phyloP scores from a whole-genome alignment of 2,329 filamentous ascomycete genomes.

The Xylariaceae sp. region DNA sequence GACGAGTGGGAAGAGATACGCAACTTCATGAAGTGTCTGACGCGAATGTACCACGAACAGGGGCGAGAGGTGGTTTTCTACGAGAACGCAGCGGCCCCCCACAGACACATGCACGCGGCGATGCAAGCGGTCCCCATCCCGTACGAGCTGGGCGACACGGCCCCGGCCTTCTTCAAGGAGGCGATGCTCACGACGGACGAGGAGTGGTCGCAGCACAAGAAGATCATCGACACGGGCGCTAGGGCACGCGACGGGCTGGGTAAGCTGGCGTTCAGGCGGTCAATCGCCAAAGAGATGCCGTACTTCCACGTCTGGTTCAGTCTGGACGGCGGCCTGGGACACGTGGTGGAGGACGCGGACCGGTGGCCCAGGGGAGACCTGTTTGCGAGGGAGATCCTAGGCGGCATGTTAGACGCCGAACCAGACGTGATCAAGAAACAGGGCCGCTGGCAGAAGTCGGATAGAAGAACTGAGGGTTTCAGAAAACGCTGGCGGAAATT shows the following conservation, averaged over 20 bases:
- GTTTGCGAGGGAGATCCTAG: conserved; percentile 89
- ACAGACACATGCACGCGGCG: conserved; percentile 79
- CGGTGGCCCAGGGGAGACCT: conserved; percentile 89
- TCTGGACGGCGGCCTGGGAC: conserved; percentile 87
- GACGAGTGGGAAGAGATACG: conserved; percentile 99
- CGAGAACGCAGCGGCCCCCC: conserved; percentile 87
- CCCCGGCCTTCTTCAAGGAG: conserved; percentile 93
- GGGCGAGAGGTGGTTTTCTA: conserved; percentile 95
- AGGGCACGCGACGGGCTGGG: conserved; percentile 69
- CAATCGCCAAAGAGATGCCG: conserved; percentile 91
- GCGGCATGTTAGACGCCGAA: conserved; percentile 85
- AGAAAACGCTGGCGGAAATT: conserved; percentile 87
- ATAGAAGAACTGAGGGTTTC: conserved; percentile 74
- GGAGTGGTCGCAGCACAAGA: conserved; percentile 95
- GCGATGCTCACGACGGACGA: conserved; percentile 86
- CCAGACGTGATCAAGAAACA: conserved; percentile 87
- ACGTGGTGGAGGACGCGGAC: conserved; percentile 84
- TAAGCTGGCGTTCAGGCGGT: conserved; percentile 77
- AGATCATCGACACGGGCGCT: conserved; percentile 85
- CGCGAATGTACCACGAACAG: conserved; percentile 90
- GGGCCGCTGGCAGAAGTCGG: conserved; percentile 77
- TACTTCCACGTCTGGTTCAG: conserved; percentile 98
- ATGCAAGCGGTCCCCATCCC: conserved; percentile 87
- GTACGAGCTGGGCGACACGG: conserved; percentile 86
- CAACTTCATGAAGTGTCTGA: conserved; percentile 98